These are phyloP conservation scores for Nakazawaea molendinolei DNA, from an alignment of 805 yeast species.

Conservation along the genomic window DNA sequence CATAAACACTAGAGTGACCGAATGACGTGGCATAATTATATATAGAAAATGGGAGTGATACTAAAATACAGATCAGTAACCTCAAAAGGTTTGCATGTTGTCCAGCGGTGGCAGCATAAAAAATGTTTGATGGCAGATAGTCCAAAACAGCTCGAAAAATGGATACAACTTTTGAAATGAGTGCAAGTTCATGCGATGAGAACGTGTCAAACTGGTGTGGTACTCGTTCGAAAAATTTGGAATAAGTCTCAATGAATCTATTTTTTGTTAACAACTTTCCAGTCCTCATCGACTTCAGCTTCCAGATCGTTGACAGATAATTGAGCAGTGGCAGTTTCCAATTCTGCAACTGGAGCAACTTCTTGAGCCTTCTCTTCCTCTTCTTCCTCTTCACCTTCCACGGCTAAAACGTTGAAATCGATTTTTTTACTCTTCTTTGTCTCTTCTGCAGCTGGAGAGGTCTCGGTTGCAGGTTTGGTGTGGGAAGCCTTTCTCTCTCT, in stretches of 20 bases:
- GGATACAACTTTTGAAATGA: background rate
- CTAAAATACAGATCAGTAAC: too few species aligned
- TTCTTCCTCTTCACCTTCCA: conserved; percentile 47
- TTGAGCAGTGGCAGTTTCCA: conserved; percentile 31
- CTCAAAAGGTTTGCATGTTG: too few species aligned
- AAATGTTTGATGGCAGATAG: too few species aligned
- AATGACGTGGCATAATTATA: too few species aligned
- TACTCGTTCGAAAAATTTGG: background rate
- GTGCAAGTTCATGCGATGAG: background rate
- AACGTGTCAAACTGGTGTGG: too few species aligned
- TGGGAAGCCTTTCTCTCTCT: conserved; percentile 15
- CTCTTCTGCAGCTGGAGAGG: conserved; percentile 9
- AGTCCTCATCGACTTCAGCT: conserved; percentile 33
- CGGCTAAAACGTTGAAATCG: conserved; percentile 41
- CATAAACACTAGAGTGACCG: too few species aligned
- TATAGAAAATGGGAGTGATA: too few species aligned
- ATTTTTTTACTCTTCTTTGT: conserved; percentile 34
- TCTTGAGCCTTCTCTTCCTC: conserved; percentile 24
- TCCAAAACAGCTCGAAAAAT: too few species aligned
- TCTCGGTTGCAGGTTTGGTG: conserved; percentile 11
- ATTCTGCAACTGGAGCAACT: conserved; percentile 23
- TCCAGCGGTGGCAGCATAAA: too few species aligned
- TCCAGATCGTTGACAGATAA: conserved; percentile 29
- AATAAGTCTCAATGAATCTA: conserved; percentile 12
- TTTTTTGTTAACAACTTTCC: conserved; percentile 40